Evolutionary conservation across 768 basidiomycete species (phyloP).

Genomic region (Cystofilobasidium ferigula): DNA sequence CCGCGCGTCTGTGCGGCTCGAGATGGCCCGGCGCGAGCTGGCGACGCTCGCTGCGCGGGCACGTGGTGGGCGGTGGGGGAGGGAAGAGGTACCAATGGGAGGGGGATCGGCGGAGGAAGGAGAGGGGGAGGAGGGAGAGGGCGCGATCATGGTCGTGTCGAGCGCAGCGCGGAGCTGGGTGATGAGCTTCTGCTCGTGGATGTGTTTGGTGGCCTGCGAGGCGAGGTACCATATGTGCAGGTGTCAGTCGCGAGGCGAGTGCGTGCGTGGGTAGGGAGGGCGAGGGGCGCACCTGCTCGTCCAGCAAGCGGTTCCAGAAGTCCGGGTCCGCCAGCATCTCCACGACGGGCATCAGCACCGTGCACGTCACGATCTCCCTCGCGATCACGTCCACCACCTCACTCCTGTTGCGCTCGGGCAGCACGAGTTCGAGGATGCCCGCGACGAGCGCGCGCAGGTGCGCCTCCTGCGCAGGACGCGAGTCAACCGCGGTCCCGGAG

Average conservation of each 20-base stretch:
- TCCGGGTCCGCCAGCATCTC: slow-evolving; percentile 92
- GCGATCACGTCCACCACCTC: slow-evolving; percentile 59
- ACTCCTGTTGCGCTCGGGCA: slow-evolving; percentile 70
- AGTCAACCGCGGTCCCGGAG: slow-evolving; percentile 77
- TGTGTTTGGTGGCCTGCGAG: slow-evolving; percentile 53
- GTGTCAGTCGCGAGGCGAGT: not conserved
- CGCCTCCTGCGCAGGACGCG: slow-evolving; percentile 76
- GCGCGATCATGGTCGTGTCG: slow-evolving; percentile 24
- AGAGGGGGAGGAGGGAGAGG: slow-evolving; percentile 21
- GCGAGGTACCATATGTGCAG: no score
- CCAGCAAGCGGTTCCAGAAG: slow-evolving; percentile 89
- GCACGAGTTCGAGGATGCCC: slow-evolving; percentile 55
- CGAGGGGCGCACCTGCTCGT: slow-evolving; percentile 63
- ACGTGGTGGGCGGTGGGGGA: slow-evolving; percentile 42
- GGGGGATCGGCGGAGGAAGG: not conserved
- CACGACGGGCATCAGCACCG: slow-evolving; percentile 73
- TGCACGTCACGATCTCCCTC: slow-evolving; percentile 70
- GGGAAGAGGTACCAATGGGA: slow-evolving; percentile 40
- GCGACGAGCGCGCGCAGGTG: slow-evolving; percentile 66
- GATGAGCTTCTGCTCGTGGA: slow-evolving; percentile 50
- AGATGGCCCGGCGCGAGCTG: slow-evolving; percentile 43
- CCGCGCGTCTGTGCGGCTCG: slow-evolving; percentile 63
- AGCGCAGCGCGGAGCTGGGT: slow-evolving; percentile 30
- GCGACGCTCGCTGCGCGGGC: slow-evolving; percentile 8
- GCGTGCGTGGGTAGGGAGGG: not conserved